Conservation (phyloP, 116 monocot genomes). For the Posidonia oceanica region DNA sequence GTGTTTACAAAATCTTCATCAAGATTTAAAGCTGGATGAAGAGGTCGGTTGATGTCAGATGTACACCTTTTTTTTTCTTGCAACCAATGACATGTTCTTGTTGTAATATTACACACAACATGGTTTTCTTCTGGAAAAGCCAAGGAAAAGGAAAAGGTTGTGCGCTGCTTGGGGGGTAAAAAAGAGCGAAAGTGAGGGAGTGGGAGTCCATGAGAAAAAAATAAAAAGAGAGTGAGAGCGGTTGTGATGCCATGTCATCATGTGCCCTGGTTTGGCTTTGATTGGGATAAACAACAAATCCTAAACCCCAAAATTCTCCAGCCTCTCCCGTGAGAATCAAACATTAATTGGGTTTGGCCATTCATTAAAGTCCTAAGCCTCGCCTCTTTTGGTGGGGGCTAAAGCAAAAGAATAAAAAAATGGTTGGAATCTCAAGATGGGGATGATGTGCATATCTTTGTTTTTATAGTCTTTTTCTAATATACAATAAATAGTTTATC, state of each 20-base stretch:
- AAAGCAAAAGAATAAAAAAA: no score
- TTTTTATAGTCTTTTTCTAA: no score
- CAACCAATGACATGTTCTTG: background rate
- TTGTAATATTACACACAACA: no score
- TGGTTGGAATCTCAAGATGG: no score
- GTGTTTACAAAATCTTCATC: no score
- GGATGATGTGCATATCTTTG: no score
- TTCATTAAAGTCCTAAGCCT: conserved; percentile 1
- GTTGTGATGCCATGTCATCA: background rate
- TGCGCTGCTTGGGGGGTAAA: background rate
- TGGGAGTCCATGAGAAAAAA: background rate
- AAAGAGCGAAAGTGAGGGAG: background rate
- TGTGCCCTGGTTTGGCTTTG: background rate
- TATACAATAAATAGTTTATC: no score
- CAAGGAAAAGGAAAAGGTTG: background rate
- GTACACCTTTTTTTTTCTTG: background rate
- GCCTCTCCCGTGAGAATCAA: background rate
- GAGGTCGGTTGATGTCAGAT: no score
- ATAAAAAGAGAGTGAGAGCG: background rate
- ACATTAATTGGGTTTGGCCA: conserved; percentile 1
- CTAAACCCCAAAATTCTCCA: conserved; percentile 7
- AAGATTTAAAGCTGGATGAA: no score
- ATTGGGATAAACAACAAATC: background rate
- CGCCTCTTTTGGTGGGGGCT: background rate
- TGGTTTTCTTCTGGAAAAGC: background rate